Conservation (phyloP, 140 eudicot species). For the Erigeron philadelphicus region DNA sequence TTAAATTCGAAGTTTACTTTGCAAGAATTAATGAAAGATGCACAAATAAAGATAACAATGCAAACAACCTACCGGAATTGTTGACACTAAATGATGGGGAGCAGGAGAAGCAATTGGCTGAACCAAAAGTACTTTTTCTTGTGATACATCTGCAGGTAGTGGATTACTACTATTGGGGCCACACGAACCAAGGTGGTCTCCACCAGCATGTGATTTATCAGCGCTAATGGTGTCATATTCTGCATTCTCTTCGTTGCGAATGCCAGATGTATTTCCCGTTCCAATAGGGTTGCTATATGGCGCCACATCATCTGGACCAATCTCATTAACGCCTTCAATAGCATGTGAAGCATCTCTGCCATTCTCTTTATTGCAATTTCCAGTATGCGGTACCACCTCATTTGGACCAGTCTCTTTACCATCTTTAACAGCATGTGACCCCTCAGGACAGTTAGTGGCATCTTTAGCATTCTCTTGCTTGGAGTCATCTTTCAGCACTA, state of each 20-base stretch:
- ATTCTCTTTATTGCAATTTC: not conserved
- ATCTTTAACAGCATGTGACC: conserved; percentile 4
- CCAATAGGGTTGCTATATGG: not conserved
- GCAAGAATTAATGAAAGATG: conserved; percentile 6
- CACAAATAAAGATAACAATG: not conserved
- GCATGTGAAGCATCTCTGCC: not conserved
- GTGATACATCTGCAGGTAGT: conserved; percentile 17
- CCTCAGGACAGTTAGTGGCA: not conserved
- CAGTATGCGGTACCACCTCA: not conserved
- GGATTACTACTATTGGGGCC: conserved; percentile 20
- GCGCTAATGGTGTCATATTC: too few relatives aligned
- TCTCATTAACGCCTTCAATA: not conserved
- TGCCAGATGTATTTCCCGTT: not conserved
- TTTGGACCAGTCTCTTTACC: not conserved
- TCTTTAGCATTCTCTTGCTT: not conserved
- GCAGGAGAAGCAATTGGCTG: too few relatives aligned
- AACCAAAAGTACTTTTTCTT: not conserved
- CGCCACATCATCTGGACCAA: not conserved
- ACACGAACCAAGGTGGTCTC: conserved; percentile 28
- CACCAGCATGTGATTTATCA: conserved; percentile 17
- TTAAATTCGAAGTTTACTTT: not conserved
- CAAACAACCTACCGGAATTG: conserved; percentile 24
- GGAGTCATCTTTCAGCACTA: conserved; percentile 1
- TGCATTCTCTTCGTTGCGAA: too few relatives aligned
- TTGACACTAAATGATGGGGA: not conserved